A percentile compares a stretch with the other conserved stretches of the same genome.
Evolutionary conservation across 768 basidiomycete genomes (phyloP).

Genomic region (Pleurotus platypus): DNA sequence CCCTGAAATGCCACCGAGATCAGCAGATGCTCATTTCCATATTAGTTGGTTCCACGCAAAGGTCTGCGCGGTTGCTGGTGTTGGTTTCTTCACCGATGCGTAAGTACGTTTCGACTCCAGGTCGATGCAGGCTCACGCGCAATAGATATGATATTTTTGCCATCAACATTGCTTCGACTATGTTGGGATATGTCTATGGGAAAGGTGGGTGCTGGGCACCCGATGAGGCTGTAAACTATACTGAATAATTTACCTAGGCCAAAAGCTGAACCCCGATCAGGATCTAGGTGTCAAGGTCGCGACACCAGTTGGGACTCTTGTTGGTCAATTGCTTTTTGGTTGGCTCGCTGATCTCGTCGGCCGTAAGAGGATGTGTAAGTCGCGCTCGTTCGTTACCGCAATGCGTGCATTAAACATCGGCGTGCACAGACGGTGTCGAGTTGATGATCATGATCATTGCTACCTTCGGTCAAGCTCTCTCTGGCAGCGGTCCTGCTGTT

Average conservation of each 20-base stretch:
- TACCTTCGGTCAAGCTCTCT: slow-evolving; percentile 77
- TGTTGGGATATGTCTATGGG: slow-evolving; percentile 84
- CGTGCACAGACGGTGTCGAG: slow-evolving; percentile 58
- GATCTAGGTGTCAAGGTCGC: slow-evolving; percentile 77
- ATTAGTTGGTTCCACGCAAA: slow-evolving; percentile 83
- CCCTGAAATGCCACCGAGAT: not conserved
- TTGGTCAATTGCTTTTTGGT: slow-evolving; percentile 77
- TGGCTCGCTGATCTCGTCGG: slow-evolving; percentile 77
- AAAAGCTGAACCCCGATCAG: slow-evolving; percentile 53
- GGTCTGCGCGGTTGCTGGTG: slow-evolving; percentile 65
- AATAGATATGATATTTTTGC: slow-evolving; percentile 81
- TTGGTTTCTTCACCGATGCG: slow-evolving; percentile 91
- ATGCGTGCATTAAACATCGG: not conserved
- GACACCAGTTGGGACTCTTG: slow-evolving; percentile 69
- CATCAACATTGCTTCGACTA: slow-evolving; percentile 79
- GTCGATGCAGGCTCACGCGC: not conserved
- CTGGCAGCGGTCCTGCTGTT: slow-evolving; percentile 63
- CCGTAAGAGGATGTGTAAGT: slow-evolving; percentile 77
- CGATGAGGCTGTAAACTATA: not conserved
- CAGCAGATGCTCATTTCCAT: not conserved
- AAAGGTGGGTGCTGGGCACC: slow-evolving; percentile 15
- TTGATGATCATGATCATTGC: slow-evolving; percentile 80
- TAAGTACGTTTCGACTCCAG: slow-evolving; percentile 23
- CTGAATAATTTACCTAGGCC: slow-evolving; percentile 17
- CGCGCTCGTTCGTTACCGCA: not conserved